These are phyloP conservation scores for Pythium aristosporum DNA, from an alignment of 352 stramenopile genomes.

Conservation along the genomic window DNA sequence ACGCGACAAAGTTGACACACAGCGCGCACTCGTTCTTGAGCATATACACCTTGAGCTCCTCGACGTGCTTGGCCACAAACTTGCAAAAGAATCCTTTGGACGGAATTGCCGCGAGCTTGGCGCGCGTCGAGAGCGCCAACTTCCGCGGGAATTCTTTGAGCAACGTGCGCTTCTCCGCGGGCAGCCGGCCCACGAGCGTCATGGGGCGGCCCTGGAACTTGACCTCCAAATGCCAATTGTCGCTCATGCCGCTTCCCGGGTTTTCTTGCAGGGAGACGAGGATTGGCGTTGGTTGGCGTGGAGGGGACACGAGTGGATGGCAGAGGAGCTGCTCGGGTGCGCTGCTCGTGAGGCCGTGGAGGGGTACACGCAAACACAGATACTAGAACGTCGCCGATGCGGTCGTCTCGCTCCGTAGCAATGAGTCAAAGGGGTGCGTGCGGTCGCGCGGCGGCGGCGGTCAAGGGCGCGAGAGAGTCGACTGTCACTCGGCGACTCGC, in stretches of 20 bases:
- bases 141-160: slow-evolving; percentile 77
- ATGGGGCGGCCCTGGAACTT: slow-evolving; percentile 82
- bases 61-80: slow-evolving; percentile 82
- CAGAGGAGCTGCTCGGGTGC: neutral
- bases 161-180: slow-evolving; percentile 77
- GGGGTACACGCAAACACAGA: too few relatives aligned
- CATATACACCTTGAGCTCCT: slow-evolving; percentile 89
- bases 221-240: slow-evolving; percentile 85
- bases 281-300: slow-evolving; percentile 6
- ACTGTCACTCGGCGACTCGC: slow-evolving; percentile 29
- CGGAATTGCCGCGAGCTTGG: slow-evolving; percentile 78
- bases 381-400: too few relatives aligned
- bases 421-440: slow-evolving; percentile 26
- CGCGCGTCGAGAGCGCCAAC: slow-evolving; percentile 71
- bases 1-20: slow-evolving; percentile 78
- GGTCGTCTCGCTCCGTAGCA: slow-evolving; percentile 1
- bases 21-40: slow-evolving; percentile 82
- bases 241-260: slow-evolving; percentile 33
- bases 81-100: slow-evolving; percentile 89
- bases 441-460: neutral
- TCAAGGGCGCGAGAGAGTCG: slow-evolving; percentile 19
- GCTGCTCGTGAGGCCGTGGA: too few relatives aligned
- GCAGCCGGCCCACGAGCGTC: slow-evolving; percentile 67
- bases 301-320: slow-evolving; percentile 10
- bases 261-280: neutral